Percentiles rank a stretch among this genome's conserved stretches.
Conservation (phyloP, 495 filamentous ascomycete species). For the Tirmania nivea region DNA sequence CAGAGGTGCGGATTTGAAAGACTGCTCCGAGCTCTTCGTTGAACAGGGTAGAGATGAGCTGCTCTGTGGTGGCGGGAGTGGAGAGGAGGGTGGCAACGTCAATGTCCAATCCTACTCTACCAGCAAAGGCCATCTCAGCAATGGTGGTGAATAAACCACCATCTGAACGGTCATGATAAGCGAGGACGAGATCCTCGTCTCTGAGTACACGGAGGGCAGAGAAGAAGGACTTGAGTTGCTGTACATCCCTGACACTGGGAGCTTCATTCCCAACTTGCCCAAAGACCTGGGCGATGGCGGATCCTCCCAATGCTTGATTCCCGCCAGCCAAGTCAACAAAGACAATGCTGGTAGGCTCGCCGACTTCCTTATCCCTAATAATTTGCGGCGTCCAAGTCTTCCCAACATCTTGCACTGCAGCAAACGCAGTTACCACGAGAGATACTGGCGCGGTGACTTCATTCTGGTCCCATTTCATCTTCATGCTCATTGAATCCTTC, state of each 20-base stretch:
- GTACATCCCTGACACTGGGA: slow-evolving; percentile 64
- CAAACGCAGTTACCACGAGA: slow-evolving; percentile 75
- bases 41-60: slow-evolving; percentile 56
- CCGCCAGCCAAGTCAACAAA: slow-evolving; percentile 74
- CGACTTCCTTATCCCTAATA: slow-evolving; percentile 61
- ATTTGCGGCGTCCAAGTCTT: slow-evolving; percentile 89
- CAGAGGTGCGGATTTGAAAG: slow-evolving; percentile 72
- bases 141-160: slow-evolving; percentile 84
- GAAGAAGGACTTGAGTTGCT: slow-evolving; percentile 74
- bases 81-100: slow-evolving; percentile 50
- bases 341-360: slow-evolving; percentile 59
- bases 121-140: slow-evolving; percentile 96
- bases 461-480: slow-evolving; percentile 73
- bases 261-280: slow-evolving; percentile 63
- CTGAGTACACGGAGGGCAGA: slow-evolving; percentile 75
- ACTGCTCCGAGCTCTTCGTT: slow-evolving; percentile 95
- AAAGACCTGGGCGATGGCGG: slow-evolving; percentile 81
- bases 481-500: slow-evolving; percentile 98
- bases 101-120: slow-evolving; percentile 69
- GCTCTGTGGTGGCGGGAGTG: slow-evolving; percentile 9
- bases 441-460: slow-evolving; percentile 84
- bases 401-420: slow-evolving; percentile 51
- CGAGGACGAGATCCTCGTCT: slow-evolving; percentile 66
- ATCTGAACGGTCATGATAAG: slow-evolving; percentile 87
- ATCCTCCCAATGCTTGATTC: slow-evolving; percentile 64